Base-by-base conservation (phyloP, 352 stramenopile species). In the Globisporangium takayamanum region DNA sequence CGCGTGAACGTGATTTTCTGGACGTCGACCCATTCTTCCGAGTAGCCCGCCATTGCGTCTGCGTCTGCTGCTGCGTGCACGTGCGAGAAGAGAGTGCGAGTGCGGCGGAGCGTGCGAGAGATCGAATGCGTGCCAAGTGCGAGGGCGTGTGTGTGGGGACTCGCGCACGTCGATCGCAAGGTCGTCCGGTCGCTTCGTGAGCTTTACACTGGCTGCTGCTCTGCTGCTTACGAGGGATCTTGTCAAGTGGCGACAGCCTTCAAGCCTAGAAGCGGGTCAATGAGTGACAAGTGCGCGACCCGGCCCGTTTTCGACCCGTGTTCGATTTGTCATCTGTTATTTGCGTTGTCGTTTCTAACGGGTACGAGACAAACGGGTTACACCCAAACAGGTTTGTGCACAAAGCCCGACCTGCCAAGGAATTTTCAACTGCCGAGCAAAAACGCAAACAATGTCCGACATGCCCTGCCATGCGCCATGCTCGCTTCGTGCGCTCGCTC, bases 1-100 rank as follows among this genome's bases (percentile, higher is more conserved):
- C 88, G 70, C 30, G 88, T 97, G 71, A 97, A 97, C 8, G 89
- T 96, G 70, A 78, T 95, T 69, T 95, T 96, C 74, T 97, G 89
- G 50, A 97, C 80, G 58, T 92, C 84, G 49, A 96, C 80, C 88
- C 88, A 97, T 68, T 94, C 84, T 51, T 92, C 84, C 53, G 68
- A 74, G 60, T 76, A 80, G 64, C 77, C 77, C 51, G 73, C 73
- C 80, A 88, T 88, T 62, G 44, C 48, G 72, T 33, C 68, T 59
- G 28, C 10, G 28, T 51, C 25, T 66, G 36, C 30, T 52, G 22
- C 36, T 53, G 20, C 12, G n/a, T 28, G 26, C 5, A 10, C 37
- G 33, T 33, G 11, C 18, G 8, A 20, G 5, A 22, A 22, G 10
- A 30, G 42, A 33, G 28, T 20, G 42, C 45, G 22, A 11, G 55